Conservation (phyloP, 441 rosid species). For the Corymbia citriodora region DNA sequence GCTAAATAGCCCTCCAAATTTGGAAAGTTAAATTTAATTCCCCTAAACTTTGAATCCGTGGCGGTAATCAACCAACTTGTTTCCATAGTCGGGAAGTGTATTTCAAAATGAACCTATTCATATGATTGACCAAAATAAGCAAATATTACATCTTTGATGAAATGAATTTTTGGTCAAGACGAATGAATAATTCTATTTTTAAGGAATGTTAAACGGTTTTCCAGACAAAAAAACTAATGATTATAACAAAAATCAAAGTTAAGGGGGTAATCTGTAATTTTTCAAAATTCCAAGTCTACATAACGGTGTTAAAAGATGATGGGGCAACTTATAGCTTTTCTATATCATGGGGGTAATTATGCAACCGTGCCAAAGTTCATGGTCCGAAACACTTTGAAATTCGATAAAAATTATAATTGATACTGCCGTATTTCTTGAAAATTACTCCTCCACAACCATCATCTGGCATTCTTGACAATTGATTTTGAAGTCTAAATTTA, state of each 20-base stretch:
- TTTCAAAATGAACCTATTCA: neutral
- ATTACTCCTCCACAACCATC: neutral
- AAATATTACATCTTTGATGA: neutral
- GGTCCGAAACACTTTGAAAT: neutral
- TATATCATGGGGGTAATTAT: neutral
- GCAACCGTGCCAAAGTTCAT: neutral
- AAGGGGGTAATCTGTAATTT: neutral
- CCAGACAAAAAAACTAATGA: neutral
- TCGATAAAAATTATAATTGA: neutral
- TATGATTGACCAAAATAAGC: neutral
- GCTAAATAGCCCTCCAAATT: neutral
- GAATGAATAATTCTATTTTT: neutral
- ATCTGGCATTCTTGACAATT: neutral
- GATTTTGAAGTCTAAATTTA: no score
- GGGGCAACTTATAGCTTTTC: neutral
- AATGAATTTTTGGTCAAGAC: neutral
- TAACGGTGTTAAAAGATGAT: neutral
- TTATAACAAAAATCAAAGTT: neutral
- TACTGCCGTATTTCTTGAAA: neutral
- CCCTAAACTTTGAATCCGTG: neutral
- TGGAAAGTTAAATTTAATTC: neutral
- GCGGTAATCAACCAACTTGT: neutral
- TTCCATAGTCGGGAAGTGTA: neutral
- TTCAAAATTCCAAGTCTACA: neutral
- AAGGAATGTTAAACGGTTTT: neutral